Conservation (phyloP, 495 filamentous ascomycete genomes). For the Penicillium pulvis region DNA sequence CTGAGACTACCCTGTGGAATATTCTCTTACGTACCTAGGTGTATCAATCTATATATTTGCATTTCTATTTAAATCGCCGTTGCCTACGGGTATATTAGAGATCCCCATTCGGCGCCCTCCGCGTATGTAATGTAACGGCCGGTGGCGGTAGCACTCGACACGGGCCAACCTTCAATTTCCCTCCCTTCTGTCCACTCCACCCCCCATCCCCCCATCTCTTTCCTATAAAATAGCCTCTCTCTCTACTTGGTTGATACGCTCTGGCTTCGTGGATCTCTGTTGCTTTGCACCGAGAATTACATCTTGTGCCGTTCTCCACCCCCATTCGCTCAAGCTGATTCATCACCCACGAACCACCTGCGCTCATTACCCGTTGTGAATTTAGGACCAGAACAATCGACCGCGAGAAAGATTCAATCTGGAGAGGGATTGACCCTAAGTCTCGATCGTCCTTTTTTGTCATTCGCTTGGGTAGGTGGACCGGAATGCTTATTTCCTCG, state of each 20-base stretch:
- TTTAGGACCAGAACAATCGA: neutral
- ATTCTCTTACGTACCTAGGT: no score
- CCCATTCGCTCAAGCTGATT: slow-evolving; percentile 38
- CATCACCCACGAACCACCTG: slow-evolving; percentile 34
- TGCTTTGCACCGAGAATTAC: neutral
- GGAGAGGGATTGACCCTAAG: neutral
- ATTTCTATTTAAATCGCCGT: neutral
- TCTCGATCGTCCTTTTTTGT: neutral
- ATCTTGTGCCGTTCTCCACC: slow-evolving; percentile 29
- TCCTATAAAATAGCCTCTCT: neutral
- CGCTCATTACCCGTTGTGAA: neutral
- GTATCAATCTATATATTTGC: no score
- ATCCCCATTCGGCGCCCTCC: slow-evolving; percentile 12
- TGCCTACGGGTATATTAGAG: no score
- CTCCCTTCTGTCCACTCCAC: neutral
- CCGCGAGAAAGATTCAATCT: neutral
- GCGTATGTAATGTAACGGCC: slow-evolving; percentile 17
- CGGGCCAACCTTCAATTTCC: slow-evolving; percentile 6
- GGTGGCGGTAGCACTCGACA: slow-evolving; percentile 18
- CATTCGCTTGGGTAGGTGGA: neutral
- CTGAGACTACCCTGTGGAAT: no score
- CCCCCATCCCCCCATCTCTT: neutral
- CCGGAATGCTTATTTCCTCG: neutral
- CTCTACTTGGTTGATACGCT: neutral
- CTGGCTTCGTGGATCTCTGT: neutral